phyloP scores from a whole-genome alignment of 2,329 filamentous ascomycete species.

The Arthroderma sp. region DNA sequence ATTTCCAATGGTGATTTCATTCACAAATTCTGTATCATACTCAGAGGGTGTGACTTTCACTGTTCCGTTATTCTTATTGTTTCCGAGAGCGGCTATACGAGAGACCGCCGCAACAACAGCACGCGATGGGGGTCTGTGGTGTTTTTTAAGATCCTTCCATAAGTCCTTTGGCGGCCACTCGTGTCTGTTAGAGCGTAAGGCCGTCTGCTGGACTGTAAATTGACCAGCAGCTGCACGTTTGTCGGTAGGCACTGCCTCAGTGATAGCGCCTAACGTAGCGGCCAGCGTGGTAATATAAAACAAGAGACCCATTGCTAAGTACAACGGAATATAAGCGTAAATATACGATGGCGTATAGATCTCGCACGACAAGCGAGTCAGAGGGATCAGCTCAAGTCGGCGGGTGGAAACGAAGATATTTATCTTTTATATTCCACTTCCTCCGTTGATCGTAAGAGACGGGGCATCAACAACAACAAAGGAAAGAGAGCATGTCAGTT shows the following conservation, averaged over 20 bases:
- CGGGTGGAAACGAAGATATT: not conserved
- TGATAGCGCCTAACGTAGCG: not conserved
- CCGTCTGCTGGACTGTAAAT: constrained; percentile 6
- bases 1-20: constrained; percentile 52
- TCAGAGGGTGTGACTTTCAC: constrained; percentile 34
- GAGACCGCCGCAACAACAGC: not conserved
- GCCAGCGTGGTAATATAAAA: too few species aligned
- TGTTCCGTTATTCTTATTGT: not conserved
- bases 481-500: not conserved
- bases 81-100: not conserved
- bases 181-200: not conserved
- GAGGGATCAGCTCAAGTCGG: not conserved
- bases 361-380: not conserved
- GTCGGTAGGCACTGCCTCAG: not conserved
- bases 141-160: not conserved
- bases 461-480: not conserved
- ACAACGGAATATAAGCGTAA: not conserved
- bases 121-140: not conserved
- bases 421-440: not conserved
- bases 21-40: constrained; percentile 48
- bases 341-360: too few species aligned
- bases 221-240: not conserved
- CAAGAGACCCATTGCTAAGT: not conserved
- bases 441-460: not conserved
- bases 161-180: not conserved